Conservation (phyloP, 345 rosid genomes). For the Brassica juncea region DNA sequence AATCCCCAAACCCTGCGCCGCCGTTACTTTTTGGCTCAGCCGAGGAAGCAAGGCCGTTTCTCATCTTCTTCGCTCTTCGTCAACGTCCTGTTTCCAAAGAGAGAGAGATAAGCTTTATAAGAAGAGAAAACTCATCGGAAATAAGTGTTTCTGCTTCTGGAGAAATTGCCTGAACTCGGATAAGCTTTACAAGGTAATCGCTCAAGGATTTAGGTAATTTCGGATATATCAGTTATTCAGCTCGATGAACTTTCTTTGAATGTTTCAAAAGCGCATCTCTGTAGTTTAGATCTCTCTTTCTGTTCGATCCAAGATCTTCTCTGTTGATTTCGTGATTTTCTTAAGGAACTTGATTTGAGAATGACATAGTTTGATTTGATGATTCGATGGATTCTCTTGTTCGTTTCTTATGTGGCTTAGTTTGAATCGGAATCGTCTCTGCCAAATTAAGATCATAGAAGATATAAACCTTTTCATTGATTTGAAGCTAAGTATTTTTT, state of each 20-base stretch:
- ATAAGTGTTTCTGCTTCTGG: neutral
- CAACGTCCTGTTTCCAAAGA: neutral
- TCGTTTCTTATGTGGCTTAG: neutral
- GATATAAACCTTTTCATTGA: neutral
- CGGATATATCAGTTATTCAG: neutral
- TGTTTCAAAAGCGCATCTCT: neutral
- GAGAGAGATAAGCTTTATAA: neutral
- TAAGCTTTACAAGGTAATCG: neutral
- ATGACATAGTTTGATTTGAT: neutral
- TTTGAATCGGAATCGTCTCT: constrained; percentile 1
- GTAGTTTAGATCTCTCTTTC: neutral
- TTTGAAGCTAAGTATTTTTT: neutral
- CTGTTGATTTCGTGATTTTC: neutral
- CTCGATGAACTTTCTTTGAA: neutral
- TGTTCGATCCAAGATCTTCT: neutral
- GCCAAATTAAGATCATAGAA: neutral
- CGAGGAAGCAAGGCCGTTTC: constrained; percentile 8
- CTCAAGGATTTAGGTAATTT: constrained; percentile 8
- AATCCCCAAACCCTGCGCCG: constrained; percentile 37
- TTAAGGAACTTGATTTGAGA: neutral
- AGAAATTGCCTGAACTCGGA: constrained; percentile 8
- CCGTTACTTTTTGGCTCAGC: constrained; percentile 20
- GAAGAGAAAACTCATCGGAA: neutral
- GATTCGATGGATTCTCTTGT: neutral
- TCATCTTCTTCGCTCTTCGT: neutral